Evolutionary conservation across 208 protist genomes (phyloP).

Genomic region (Leptomonas pyrrhocoris): DNA sequence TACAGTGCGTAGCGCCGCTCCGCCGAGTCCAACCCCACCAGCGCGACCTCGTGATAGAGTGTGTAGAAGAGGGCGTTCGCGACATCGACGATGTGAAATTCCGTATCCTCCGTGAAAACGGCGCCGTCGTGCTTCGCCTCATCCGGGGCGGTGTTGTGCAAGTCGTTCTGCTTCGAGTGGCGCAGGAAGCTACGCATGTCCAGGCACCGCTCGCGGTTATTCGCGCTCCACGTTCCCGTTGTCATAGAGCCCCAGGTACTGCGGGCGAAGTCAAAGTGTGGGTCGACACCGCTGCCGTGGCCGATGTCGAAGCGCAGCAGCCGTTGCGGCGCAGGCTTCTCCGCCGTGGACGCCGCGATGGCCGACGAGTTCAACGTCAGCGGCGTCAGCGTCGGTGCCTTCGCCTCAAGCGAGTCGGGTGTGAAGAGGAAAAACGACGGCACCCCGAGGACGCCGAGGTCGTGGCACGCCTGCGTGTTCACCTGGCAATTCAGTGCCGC

Average conservation of each 20-base stretch:
- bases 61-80: conserved; percentile 69
- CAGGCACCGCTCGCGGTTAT: conserved; percentile 13
- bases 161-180: conserved; percentile 14
- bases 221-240: background rate
- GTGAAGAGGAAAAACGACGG: conserved; percentile 46
- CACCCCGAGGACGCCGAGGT: conserved; percentile 35
- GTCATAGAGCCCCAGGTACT: conserved; percentile 9
- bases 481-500: conserved; percentile 56
- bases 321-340: background rate
- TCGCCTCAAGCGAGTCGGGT: background rate
- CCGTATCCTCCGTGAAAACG: conserved; percentile 41
- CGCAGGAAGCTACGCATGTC: conserved; percentile 31
- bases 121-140: background rate
- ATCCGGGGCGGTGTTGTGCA: background rate
- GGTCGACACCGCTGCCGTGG: background rate
- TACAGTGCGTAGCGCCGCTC: conserved; percentile 36
- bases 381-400: background rate
- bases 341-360: background rate
- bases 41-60: conserved; percentile 63
- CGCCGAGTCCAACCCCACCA: conserved; percentile 32
- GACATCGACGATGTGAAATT: conserved; percentile 45
- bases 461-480: conserved; percentile 30
- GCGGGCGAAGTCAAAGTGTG: conserved; percentile 17
- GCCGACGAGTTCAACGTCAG: background rate
- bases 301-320: conserved; percentile 13